These are phyloP conservation scores for Colletotrichum tamarilloi DNA, from an alignment of 2,329 filamentous ascomycete species.

Conservation along the genomic window DNA sequence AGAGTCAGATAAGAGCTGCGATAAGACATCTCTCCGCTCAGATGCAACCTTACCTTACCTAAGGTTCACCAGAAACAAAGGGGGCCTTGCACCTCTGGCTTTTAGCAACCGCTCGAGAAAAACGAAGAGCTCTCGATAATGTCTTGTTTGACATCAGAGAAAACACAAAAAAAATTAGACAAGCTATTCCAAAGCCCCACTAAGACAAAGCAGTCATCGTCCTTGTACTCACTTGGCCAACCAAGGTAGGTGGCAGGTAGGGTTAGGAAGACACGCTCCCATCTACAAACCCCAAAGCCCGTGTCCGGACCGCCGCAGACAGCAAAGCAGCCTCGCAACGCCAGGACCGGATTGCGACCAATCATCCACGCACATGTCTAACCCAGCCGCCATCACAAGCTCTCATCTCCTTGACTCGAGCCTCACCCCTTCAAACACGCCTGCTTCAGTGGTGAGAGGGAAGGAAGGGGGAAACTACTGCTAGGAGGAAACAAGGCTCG, in stretches of 20 bases:
- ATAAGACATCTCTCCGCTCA: not conserved
- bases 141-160: not conserved
- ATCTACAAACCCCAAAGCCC: not conserved
- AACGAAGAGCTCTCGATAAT: not conserved
- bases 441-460: not conserved
- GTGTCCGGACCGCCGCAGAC: not conserved
- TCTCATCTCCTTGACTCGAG: slow-evolving; percentile 10
- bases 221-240: not conserved
- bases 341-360: slow-evolving; percentile 30
- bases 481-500: not conserved
- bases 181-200: not conserved
- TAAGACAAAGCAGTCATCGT: no score
- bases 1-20: slow-evolving; percentile 18
- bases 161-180: not conserved
- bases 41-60: not conserved
- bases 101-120: not conserved
- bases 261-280: no score
- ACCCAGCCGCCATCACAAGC: slow-evolving; percentile 32
- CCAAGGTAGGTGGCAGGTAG: no score
- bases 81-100: slow-evolving; percentile 27
- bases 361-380: slow-evolving; percentile 35
- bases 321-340: not conserved
- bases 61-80: not conserved
- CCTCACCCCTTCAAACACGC: not conserved
- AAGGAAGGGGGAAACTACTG: no score